phyloP scores from a whole-genome alignment of 2,329 filamentous ascomycete species.

The Fusarium haematococcum region DNA sequence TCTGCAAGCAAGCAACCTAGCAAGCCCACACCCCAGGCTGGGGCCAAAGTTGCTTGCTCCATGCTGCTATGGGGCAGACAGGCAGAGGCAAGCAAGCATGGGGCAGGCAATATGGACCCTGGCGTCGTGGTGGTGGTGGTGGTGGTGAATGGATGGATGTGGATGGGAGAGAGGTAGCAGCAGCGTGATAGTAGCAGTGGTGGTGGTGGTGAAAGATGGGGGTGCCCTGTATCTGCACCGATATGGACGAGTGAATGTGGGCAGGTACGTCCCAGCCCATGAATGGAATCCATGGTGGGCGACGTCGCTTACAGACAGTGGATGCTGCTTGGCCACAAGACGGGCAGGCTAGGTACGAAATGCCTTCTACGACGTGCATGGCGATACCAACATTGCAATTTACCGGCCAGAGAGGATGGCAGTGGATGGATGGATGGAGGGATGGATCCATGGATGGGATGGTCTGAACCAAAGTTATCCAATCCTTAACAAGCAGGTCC shows the following conservation, averaged over 20 bases:
- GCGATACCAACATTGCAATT: neutral
- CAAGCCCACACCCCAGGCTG: neutral
- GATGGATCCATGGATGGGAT: neutral
- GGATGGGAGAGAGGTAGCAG: constrained; percentile 9
- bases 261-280: neutral
- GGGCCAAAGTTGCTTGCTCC: constrained; percentile 8
- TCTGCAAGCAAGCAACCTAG: neutral
- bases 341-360: neutral
- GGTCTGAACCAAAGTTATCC: neutral
- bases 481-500: neutral
- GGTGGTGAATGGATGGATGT: constrained; percentile 14
- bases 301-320: constrained; percentile 1
- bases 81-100: constrained; percentile 5
- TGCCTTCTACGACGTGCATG: neutral
- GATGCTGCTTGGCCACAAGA: neutral
- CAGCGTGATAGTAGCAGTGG: constrained; percentile 17
- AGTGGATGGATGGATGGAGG: neutral
- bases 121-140: constrained; percentile 6
- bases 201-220: constrained; percentile 17
- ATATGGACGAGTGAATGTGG: constrained; percentile 1
- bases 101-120: constrained; percentile 34
- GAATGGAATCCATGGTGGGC: neutral
- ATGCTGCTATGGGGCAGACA: constrained; percentile 30
- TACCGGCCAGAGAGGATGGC: neutral
- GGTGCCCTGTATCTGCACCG: neutral